Evolutionary conservation across 495 filamentous ascomycete species (phyloP).

Genomic region (Corynascus novoguineensis): DNA sequence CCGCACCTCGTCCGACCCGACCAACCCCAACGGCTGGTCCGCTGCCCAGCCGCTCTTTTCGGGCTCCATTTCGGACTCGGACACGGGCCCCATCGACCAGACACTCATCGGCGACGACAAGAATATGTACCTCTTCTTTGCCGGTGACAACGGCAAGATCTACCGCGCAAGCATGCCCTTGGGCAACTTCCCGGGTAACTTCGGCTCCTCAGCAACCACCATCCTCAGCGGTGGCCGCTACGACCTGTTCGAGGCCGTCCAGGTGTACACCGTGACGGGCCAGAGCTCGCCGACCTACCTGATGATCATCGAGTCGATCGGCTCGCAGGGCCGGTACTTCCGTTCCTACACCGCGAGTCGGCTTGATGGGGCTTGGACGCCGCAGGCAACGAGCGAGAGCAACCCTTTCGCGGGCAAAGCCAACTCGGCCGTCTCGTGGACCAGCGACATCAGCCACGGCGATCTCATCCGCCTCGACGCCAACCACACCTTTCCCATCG

Average conservation of each 20-base stretch:
- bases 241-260: conserved; percentile 58
- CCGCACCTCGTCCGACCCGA: conserved; percentile 52
- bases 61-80: conserved; percentile 45
- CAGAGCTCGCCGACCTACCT: conserved; percentile 49
- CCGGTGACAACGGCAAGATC: conserved; percentile 60
- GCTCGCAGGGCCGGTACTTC: conserved; percentile 55
- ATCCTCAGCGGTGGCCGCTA: conserved; percentile 48
- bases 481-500: conserved; percentile 54
- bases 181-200: conserved; percentile 52
- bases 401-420: conserved; percentile 56
- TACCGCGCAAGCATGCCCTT: conserved; percentile 57
- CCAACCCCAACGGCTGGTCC: conserved; percentile 53
- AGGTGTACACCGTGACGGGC: conserved; percentile 55
- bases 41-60: conserved; percentile 49
- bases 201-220: conserved; percentile 45
- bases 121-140: conserved; percentile 61
- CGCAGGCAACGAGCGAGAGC: conserved; percentile 47
- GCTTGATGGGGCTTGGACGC: conserved; percentile 50
- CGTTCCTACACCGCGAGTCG: conserved; percentile 55
- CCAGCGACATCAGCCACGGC: conserved; percentile 59
- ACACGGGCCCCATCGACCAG: conserved; percentile 53
- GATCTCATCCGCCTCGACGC: conserved; percentile 49
- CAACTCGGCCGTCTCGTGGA: conserved; percentile 59
- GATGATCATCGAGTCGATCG: conserved; percentile 61
- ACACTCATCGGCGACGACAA: conserved; percentile 53